Evolutionary conservation across 108 stramenopile species (phyloP), one percentile per base, ranked within the genome.

Genomic region (Cylindrotheca closterium): DNA sequence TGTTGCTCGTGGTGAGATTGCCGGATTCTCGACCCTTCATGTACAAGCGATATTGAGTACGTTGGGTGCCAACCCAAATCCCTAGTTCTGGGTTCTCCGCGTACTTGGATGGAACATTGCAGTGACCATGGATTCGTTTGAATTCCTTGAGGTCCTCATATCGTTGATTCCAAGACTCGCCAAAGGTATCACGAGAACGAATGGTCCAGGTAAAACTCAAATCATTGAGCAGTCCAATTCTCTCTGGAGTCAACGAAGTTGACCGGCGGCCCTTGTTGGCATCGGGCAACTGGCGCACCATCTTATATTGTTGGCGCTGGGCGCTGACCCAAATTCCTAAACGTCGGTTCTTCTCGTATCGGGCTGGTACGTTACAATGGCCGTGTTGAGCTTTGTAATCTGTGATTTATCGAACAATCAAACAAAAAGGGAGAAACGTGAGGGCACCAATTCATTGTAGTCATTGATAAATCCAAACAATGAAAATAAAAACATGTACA

Each of bases 361-460:
- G 74, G 15, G 85, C 85, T 10, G 87, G 90, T 27, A 92, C 90
- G 60, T 92, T 84, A 56, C 87, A 88, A 72, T 92, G 76, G 12
- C 87, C 85, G 63, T 81, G 62, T 15, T 42, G 27, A 15, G 58
- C 18, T 51, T 78, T 78, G 59, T 65, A 84, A 28, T 51, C 59
- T 60, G 31, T 25, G 8, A 30, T 1, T 18, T 18, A 2, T 25
- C 49, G 27, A 49, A 62, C 23, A 1, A 3, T 2, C 2, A 24
- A 1, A 23, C 24, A 15, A 46, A 3, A 5, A 10, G 45, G 1
- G 24, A 17, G 45, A 3, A 51, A 5, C 17, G 21, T 22, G 31
- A 47, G 15, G 59, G 33, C 19, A 47, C 33, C 23, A 52, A 15
- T n/a, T 25, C 12, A 52, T 52, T 52, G 8, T 5, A 52, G 12